Evolutionary conservation across 768 basidiomycete genomes (phyloP), one percentile per base, ranked within the genome.

Genomic region (Rhizopogon vulgaris): DNA sequence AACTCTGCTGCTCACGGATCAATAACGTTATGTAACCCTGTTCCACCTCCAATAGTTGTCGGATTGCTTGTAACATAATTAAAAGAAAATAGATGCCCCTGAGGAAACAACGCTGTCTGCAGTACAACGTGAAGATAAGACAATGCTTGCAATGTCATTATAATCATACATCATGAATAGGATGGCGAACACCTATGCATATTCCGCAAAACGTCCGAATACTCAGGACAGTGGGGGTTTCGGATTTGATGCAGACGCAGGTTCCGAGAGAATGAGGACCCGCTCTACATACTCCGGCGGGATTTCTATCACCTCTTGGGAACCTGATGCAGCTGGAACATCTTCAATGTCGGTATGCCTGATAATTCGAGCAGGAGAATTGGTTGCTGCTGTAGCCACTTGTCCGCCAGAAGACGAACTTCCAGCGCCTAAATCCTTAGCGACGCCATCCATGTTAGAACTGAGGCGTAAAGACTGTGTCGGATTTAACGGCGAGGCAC

Each of bases 301-400:
- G 15, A 88, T 73, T 67, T 90, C 87, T 4, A 88, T 73, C 14
- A 86, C 69, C 3, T 74, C 84, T 10, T 76, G 68, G 24, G 68
- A 73, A 51, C 71, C 71, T 46, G 30, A 32, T 3, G 77, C 69
- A 9, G 69, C 38, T 34, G 32, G 32, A 10, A 60, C 66, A 58
- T 88, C 86, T 48, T 85, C 85, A 6, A 75, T 76, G 62, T 88
- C 88, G 3, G 81, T 83, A 57, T 89, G 86, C 5, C 87, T 58
- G 52, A 88, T 73, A 61, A 80, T 83, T 41, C 82, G 77, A 17
- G 82, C 66, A 3, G 75, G 68, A 42, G 59, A 51, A 38, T 64
- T 71, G 6, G 80, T 80, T 63, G 84, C 84, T 32, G 22, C 3
- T 22, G 22, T 22, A 22, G 22, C 22, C 22, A n/a, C 75, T 71